Evolutionary conservation across 2,329 filamentous ascomycete species (phyloP).

Genomic region (Polytolypa hystricis): DNA sequence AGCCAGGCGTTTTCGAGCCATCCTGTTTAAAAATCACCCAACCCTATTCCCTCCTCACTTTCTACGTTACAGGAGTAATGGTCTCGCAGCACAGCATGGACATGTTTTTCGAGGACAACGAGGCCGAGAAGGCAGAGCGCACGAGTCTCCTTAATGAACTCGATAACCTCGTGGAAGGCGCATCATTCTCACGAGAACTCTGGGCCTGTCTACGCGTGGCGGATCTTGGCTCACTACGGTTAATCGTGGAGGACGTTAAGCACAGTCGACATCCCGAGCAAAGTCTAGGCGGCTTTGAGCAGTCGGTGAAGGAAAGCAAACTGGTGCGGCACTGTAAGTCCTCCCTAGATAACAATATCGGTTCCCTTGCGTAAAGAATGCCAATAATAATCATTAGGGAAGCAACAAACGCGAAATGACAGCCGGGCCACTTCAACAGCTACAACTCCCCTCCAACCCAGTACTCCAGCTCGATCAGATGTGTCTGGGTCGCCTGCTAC

Average conservation of each 20-base stretch:
- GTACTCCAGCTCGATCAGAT: background rate
- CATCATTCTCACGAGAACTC: background rate
- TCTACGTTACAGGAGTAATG: too few species aligned
- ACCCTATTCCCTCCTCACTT: too few species aligned
- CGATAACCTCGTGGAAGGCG: background rate
- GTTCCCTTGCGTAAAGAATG: background rate
- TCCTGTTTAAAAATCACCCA: too few species aligned
- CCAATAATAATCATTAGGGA: background rate
- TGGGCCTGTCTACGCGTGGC: constrained; percentile 1
- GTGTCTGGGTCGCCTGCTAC: background rate
- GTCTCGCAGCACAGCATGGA: too few species aligned
- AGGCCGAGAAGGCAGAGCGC: too few species aligned
- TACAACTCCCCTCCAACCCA: background rate
- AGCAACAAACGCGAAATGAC: background rate
- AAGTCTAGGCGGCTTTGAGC: background rate
- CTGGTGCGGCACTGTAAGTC: constrained; percentile 2
- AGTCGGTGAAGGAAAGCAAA: background rate
- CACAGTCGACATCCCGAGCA: background rate
- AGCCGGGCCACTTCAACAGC: background rate
- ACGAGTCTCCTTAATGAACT: background rate
- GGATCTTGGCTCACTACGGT: background rate
- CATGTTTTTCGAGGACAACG: too few species aligned
- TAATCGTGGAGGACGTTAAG: background rate
- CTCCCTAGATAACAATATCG: background rate
- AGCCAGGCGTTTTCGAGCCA: too few species aligned